A percentile compares a stretch with the other conserved stretches of the same genome.
phyloP scores from a whole-genome alignment of 1,284 basidiomycete genomes.

The Anthracocystis setariae region DNA sequence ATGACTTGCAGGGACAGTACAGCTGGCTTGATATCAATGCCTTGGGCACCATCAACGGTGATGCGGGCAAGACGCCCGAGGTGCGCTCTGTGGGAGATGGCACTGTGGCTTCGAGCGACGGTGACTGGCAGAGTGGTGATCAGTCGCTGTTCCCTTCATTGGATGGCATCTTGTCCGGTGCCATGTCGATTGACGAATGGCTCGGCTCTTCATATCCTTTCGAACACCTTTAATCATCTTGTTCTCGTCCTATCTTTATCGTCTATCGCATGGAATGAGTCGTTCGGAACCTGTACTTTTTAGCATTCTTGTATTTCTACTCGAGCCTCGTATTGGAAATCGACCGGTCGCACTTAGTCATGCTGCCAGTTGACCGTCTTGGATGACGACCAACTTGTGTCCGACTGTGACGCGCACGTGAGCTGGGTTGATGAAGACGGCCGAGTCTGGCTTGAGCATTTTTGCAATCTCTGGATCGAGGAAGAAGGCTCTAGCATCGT shows the following conservation, averaged over 20 bases:
- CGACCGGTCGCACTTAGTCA: too few species aligned
- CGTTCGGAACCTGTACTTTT: too few species aligned
- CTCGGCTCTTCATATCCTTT: conserved; percentile 44
- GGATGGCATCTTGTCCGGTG: conserved; percentile 38
- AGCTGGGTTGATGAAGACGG: too few species aligned
- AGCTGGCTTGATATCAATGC: conserved; percentile 25
- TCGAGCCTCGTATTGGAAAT: too few species aligned
- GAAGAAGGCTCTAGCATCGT: too few species aligned
- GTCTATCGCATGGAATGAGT: background rate
- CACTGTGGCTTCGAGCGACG: conserved; percentile 26
- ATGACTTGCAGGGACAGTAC: conserved; percentile 15
- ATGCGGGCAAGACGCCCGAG: conserved; percentile 6
- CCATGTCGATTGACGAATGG: conserved; percentile 45
- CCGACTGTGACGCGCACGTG: too few species aligned
- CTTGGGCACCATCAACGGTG: conserved; percentile 4
- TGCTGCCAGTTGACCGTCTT: too few species aligned
- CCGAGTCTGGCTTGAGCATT: too few species aligned
- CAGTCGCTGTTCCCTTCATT: conserved; percentile 40
- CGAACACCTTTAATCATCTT: conserved; percentile 24
- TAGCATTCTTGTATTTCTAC: too few species aligned
- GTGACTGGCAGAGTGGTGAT: conserved; percentile 31
- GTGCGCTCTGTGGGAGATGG: conserved; percentile 22
- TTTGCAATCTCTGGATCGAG: too few species aligned
- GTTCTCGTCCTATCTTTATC: background rate
- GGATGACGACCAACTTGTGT: too few species aligned